Percentiles rank a stretch among this genome's conserved stretches.
phyloP scores from a whole-genome alignment of 78 protist species.

The Tieghemostelium lacteum region DNA sequence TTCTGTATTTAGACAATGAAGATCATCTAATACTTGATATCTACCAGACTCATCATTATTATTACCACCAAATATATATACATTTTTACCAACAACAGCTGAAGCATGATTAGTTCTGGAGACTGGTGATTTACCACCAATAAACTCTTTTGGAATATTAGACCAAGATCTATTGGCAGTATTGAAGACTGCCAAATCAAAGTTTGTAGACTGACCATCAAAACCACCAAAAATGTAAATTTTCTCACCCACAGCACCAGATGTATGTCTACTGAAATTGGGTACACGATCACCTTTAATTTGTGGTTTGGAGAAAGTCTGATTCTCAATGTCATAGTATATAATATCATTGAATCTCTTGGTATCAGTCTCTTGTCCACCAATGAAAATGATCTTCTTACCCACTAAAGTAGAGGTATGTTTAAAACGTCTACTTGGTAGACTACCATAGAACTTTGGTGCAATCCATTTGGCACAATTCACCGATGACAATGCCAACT shows the following conservation, averaged over 20 bases:
- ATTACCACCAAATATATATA: slow-evolving; percentile 81
- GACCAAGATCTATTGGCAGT: slow-evolving; percentile 29
- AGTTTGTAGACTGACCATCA: slow-evolving; percentile 71
- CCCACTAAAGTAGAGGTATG: slow-evolving; percentile 71
- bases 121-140: slow-evolving; percentile 37
- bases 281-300: slow-evolving; percentile 72
- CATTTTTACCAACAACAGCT: slow-evolving; percentile 43
- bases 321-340: slow-evolving; percentile 50
- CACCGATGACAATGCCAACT: slow-evolving; percentile 22
- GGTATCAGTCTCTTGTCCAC: slow-evolving; percentile 76
- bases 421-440: slow-evolving; percentile 70
- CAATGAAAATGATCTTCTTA: slow-evolving; percentile 64
- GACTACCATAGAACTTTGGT: slow-evolving; percentile 48
- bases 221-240: slow-evolving; percentile 78
- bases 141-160: slow-evolving; percentile 25
- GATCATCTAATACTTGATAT: slow-evolving; percentile 69
- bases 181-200: slow-evolving; percentile 55
- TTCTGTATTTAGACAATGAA: slow-evolving; percentile 55
- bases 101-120: slow-evolving; percentile 75
- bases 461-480: slow-evolving; percentile 42
- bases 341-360: slow-evolving; percentile 74
- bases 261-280: slow-evolving; percentile 55
- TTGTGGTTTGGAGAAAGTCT: slow-evolving; percentile 41
- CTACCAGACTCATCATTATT: slow-evolving; percentile 57
- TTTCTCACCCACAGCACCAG: slow-evolving; percentile 26